These are phyloP conservation scores for Suillus hirtellus DNA, from an alignment of 768 basidiomycete species.

Conservation along the genomic window DNA sequence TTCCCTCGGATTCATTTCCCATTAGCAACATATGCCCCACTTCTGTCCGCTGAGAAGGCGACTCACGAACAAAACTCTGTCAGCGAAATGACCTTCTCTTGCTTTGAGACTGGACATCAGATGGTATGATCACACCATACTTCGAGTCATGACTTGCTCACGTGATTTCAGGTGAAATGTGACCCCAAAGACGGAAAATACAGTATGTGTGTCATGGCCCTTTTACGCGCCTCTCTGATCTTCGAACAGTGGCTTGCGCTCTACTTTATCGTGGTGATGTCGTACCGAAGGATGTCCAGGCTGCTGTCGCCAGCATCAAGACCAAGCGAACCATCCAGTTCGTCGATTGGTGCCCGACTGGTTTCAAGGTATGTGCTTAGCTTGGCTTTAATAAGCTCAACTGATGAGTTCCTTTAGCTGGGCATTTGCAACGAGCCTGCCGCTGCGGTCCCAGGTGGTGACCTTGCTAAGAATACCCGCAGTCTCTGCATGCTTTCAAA, in stretches of 20 bases:
- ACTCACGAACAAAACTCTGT: conserved; percentile 97
- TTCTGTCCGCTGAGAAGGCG: conserved; percentile 94
- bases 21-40: conserved; percentile 92
- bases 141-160: conserved; percentile 2
- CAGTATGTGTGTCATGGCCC: conserved; percentile 54
- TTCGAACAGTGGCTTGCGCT: conserved; percentile 77
- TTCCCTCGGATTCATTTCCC: conserved; percentile 99
- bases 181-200: conserved; percentile 99
- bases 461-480: conserved; percentile 90
- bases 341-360: conserved; percentile 98
- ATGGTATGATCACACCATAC: conserved; percentile 57
- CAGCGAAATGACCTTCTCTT: conserved; percentile 96
- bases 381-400: conserved; percentile 7
- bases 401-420: conserved; percentile 48
- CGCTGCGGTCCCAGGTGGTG: conserved; percentile 89
- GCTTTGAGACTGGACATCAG: conserved; percentile 96
- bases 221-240: conserved; percentile 17
- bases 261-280: conserved; percentile 95
- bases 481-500: conserved; percentile 98
- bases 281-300: conserved; percentile 93
- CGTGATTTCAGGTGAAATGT: conserved; percentile 59
- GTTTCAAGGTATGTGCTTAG: conserved; percentile 67
- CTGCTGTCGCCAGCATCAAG: conserved; percentile 92
- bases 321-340: conserved; percentile 98
- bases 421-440: conserved; percentile 98